Percentiles rank a stretch among this genome's conserved stretches.
These are phyloP conservation scores for Alloteropsis semialata DNA, from an alignment of 176 grass and related monocot genomes.

Conservation along the genomic window DNA sequence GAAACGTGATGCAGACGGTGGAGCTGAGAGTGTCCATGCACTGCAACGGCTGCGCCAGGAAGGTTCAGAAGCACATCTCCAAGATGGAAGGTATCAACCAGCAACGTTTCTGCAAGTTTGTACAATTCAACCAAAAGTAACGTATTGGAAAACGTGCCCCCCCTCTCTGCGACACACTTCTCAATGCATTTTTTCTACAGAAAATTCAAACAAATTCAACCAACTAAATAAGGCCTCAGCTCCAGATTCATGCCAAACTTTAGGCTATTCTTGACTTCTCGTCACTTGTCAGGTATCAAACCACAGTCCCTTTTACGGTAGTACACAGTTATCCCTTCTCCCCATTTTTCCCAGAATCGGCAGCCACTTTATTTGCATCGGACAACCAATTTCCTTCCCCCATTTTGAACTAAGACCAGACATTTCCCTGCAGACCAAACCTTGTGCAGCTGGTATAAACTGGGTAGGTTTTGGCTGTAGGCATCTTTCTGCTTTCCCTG, in stretches of 20 bases:
- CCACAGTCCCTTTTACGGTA: background rate
- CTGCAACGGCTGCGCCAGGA: constrained; percentile 83
- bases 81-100: constrained; percentile 89
- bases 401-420: background rate
- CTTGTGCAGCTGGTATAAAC: background rate
- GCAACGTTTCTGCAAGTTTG: background rate
- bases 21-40: constrained; percentile 96
- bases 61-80: constrained; percentile 91
- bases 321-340: background rate
- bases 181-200: too few relatives aligned
- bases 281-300: background rate
- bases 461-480: background rate
- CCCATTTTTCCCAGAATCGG: background rate
- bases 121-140: too few relatives aligned
- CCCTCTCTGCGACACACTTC: too few relatives aligned
- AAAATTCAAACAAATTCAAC: too few relatives aligned
- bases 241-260: background rate
- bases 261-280: background rate
- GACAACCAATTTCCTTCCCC: background rate
- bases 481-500: background rate
- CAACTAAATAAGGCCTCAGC: too few relatives aligned
- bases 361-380: background rate
- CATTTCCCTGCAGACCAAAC: background rate
- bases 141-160: too few relatives aligned
- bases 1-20: constrained; percentile 52